phyloP scores from a whole-genome alignment of 2,329 filamentous ascomycete species.

The Calcarisporium arbuscula region DNA sequence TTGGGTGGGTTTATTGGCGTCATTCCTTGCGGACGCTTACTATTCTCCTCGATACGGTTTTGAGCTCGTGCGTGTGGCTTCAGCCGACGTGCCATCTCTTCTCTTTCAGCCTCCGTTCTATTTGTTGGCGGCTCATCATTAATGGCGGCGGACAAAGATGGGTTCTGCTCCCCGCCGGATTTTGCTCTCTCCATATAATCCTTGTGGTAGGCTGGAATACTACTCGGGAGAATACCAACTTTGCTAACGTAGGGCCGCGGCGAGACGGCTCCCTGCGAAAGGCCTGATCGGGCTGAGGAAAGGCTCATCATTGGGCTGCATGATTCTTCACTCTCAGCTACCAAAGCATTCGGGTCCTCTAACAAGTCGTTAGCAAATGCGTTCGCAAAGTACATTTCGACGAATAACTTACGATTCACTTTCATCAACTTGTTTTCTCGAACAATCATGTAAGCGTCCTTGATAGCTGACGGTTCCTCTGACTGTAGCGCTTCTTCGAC shows the following conservation, averaged over 20 bases:
- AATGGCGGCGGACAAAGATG: conserved; percentile 32
- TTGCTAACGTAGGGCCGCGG: conserved; percentile 66
- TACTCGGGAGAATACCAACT: conserved; percentile 86
- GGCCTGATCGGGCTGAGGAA: conserved; percentile 48
- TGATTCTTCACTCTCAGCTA: conserved; percentile 29
- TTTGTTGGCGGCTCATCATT: conserved; percentile 43
- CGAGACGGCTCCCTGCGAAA: conserved; percentile 41
- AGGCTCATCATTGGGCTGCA: conserved; percentile 47
- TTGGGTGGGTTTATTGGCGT: conserved; percentile 59
- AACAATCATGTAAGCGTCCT: conserved; percentile 97
- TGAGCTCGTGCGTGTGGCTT: conserved; percentile 78
- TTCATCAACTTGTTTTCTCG: conserved; percentile 98
- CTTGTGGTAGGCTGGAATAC: conserved; percentile 82
- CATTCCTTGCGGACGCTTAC: conserved; percentile 53
- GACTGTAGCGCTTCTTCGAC: conserved; percentile 90
- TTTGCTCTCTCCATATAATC: conserved; percentile 76
- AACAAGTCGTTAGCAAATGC: conserved; percentile 21
- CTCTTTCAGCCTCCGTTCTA: conserved; percentile 67
- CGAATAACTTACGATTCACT: conserved; percentile 68
- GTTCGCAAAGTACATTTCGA: no score
- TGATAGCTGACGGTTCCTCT: conserved; percentile 93
- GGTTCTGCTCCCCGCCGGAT: conserved; percentile 40
- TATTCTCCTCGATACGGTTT: conserved; percentile 59
- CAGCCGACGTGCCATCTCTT: conserved; percentile 71
- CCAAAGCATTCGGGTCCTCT: conserved; percentile 28